Conservation (phyloP, 768 basidiomycete species). For the Tubosaeta sp. region DNA sequence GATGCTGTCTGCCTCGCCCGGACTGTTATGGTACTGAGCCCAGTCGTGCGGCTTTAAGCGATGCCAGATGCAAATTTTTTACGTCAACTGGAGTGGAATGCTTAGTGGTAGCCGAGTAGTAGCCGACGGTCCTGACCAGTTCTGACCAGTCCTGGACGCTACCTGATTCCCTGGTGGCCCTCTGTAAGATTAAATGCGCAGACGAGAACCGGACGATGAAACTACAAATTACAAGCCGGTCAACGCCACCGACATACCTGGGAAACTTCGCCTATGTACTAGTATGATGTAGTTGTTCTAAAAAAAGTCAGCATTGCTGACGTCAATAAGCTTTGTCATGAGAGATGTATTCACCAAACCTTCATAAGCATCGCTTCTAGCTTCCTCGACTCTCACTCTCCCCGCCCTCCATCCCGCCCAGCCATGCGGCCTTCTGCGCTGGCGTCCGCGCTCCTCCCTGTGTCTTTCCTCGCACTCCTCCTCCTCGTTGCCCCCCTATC, state of each 20-base stretch:
- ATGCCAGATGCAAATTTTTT: too few relatives aligned
- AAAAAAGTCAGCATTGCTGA: conserved; percentile 17
- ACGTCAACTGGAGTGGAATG: too few relatives aligned
- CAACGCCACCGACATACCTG: conserved; percentile 47
- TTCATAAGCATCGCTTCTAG: conserved; percentile 11
- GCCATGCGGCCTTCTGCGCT: conserved; percentile 10
- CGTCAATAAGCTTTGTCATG: conserved; percentile 5
- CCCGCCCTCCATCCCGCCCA: not conserved
- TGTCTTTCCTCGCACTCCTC: conserved; percentile 4
- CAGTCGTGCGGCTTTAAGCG: too few relatives aligned
- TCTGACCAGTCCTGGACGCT: too few relatives aligned
- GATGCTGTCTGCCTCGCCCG: conserved; percentile 64
- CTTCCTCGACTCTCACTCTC: not conserved
- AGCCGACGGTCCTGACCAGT: too few relatives aligned
- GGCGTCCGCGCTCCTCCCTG: not conserved
- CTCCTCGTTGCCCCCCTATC: conserved; percentile 16
- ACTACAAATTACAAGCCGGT: conserved; percentile 44
- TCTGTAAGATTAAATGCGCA: too few relatives aligned
- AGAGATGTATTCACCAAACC: not conserved
- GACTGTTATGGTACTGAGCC: too few relatives aligned
- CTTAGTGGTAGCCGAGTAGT: too few relatives aligned
- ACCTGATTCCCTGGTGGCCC: too few relatives aligned
- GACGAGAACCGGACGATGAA: too few relatives aligned
- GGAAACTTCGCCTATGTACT: too few relatives aligned
- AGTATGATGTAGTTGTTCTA: too few relatives aligned